phyloP scores from a whole-genome alignment of 2,329 filamentous ascomycete species.

The Lecanicillium sp. region DNA sequence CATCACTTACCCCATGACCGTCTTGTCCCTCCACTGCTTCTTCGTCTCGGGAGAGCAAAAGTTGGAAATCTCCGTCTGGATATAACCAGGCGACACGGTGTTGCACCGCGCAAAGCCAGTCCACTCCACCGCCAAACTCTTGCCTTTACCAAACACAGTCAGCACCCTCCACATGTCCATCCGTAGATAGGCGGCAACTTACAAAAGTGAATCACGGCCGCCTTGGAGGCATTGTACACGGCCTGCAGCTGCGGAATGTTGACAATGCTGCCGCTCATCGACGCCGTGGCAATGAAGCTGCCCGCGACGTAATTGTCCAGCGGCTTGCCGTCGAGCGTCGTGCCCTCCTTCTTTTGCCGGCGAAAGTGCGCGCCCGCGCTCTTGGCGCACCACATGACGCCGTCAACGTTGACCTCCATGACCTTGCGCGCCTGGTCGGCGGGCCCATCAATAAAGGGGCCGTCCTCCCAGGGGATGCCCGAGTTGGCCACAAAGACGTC shows the following conservation, averaged over 20 bases:
- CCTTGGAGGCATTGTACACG: constrained; percentile 50
- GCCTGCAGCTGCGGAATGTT: constrained; percentile 46
- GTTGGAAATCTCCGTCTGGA: constrained; percentile 43
- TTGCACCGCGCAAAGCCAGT: constrained; percentile 67
- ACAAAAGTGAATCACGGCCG: constrained; percentile 48
- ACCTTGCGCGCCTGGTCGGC: background rate
- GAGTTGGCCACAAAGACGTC: constrained; percentile 37
- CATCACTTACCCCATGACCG: background rate
- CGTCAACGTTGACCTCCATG: constrained; percentile 28
- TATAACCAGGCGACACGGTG: constrained; percentile 44
- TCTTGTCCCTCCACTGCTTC: constrained; percentile 52
- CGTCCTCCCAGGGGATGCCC: constrained; percentile 16
- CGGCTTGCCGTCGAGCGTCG: background rate
- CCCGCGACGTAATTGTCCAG: constrained; percentile 24
- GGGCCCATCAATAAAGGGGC: background rate
- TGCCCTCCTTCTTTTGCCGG: constrained; percentile 17
- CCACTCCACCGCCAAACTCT: constrained; percentile 70
- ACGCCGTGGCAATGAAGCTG: constrained; percentile 44
- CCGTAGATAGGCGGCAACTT: too few relatives aligned
- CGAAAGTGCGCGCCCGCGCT: constrained; percentile 34
- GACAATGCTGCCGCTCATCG: constrained; percentile 41
- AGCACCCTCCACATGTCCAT: too few relatives aligned
- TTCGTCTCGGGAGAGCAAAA: constrained; percentile 54
- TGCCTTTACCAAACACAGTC: too few relatives aligned
- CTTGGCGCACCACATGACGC: constrained; percentile 36